phyloP scores from a whole-genome alignment of 2,329 filamentous ascomycete species.

The Zarea fungicola region DNA sequence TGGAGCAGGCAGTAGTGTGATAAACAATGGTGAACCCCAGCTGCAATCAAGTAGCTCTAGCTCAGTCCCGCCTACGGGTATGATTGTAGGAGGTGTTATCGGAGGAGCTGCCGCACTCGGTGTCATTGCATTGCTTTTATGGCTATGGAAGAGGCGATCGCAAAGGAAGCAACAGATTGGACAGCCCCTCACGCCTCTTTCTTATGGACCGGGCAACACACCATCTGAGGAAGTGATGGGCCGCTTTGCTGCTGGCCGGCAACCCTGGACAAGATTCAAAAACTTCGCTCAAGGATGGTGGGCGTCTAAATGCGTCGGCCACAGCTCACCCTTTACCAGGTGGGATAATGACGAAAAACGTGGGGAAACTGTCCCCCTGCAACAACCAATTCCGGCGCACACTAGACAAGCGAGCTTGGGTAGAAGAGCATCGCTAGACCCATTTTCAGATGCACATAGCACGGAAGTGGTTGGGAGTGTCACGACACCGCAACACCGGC shows the following conservation, averaged over 20 bases:
- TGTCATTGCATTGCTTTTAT: slow-evolving; percentile 43
- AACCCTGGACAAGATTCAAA: background rate
- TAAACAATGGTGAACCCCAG: background rate
- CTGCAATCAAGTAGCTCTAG: background rate
- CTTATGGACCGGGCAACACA: background rate
- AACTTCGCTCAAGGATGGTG: slow-evolving; percentile 5
- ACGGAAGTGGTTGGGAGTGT: slow-evolving; percentile 23
- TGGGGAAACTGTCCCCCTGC: background rate
- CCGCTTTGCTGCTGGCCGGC: slow-evolving; percentile 8
- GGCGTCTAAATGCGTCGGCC: background rate
- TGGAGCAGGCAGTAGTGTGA: background rate
- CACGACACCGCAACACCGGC: background rate
- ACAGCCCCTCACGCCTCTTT: slow-evolving; percentile 21
- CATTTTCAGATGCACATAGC: slow-evolving; percentile 46
- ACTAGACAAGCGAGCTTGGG: background rate
- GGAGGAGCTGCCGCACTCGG: slow-evolving; percentile 40
- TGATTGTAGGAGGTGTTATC: slow-evolving; percentile 47
- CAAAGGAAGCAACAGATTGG: slow-evolving; percentile 37
- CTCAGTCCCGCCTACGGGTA: slow-evolving; percentile 22
- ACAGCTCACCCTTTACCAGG: background rate
- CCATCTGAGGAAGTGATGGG: background rate
- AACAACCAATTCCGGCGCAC: background rate
- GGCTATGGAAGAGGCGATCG: slow-evolving; percentile 43
- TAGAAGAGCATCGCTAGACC: slow-evolving; percentile 32
- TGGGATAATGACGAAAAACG: background rate